These are phyloP conservation scores for Hibiscus mutabilis DNA, from an alignment of 345 rosid species.

Conservation along the genomic window DNA sequence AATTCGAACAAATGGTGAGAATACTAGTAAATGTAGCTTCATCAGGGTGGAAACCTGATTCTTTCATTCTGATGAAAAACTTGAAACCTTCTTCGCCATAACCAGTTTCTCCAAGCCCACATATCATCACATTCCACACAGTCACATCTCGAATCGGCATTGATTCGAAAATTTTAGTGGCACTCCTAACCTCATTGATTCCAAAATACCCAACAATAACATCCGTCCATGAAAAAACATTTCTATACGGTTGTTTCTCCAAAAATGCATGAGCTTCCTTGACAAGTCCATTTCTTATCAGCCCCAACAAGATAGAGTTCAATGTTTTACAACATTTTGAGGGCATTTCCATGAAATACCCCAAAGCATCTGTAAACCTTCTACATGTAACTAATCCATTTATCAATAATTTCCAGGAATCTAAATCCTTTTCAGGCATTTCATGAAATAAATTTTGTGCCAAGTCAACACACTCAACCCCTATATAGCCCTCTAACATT, in stretches of 20 bases:
- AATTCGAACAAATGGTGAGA: constrained; percentile 33
- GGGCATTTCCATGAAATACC: constrained; percentile 27
- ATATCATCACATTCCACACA: constrained; percentile 35
- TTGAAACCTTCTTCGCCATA: constrained; percentile 33
- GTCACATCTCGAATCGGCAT: constrained; percentile 23
- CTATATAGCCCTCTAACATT: constrained; percentile 27
- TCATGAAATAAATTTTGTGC: constrained; percentile 27
- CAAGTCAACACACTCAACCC: constrained; percentile 14
- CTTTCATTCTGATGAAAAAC: constrained; percentile 28
- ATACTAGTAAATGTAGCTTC: constrained; percentile 37
- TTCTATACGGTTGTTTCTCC: constrained; percentile 26
- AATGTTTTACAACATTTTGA: constrained; percentile 32
- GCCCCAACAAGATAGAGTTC: constrained; percentile 25
- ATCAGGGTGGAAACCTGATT: constrained; percentile 23
- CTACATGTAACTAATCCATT: constrained; percentile 17
- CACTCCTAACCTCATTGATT: constrained; percentile 22
- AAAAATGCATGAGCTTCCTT: constrained; percentile 30
- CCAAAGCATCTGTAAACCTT: constrained; percentile 18
- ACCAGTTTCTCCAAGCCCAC: constrained; percentile 37
- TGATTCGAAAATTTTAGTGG: constrained; percentile 24
- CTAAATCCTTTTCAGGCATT: constrained; percentile 25
- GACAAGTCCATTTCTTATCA: constrained; percentile 26
- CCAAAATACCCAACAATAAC: constrained; percentile 33
- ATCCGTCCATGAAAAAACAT: constrained; percentile 31
- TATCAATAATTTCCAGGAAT: constrained; percentile 33